Evolutionary conservation across 495 filamentous ascomycete species (phyloP).

Genomic region (Hypoxylon intermedium): DNA sequence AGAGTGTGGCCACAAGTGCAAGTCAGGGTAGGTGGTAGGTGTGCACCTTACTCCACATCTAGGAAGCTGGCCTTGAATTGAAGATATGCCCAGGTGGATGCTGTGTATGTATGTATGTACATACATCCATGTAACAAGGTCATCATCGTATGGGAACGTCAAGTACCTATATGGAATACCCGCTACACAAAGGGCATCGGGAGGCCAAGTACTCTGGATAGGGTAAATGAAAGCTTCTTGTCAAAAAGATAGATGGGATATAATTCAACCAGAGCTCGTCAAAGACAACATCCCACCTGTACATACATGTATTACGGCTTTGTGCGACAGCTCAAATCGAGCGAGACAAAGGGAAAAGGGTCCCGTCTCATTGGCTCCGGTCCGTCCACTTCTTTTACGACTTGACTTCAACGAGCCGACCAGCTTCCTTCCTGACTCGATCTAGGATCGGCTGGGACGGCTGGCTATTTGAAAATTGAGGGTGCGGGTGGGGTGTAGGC

Average conservation of each 20-base stretch:
- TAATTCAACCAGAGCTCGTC: slow-evolving; percentile 4
- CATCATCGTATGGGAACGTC: slow-evolving; percentile 14
- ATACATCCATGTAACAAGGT: neutral
- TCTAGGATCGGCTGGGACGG: slow-evolving; percentile 37
- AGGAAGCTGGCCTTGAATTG: neutral
- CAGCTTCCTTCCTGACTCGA: slow-evolving; percentile 47
- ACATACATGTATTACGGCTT: slow-evolving; percentile 6
- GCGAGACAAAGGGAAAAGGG: slow-evolving; percentile 31
- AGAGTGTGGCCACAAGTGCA: neutral
- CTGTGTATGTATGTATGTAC: neutral
- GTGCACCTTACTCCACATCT: slow-evolving; percentile 10
- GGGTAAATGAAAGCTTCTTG: too few relatives aligned
- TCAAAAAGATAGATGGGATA: too few relatives aligned
- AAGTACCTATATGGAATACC: neutral
- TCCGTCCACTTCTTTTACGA: slow-evolving; percentile 25
- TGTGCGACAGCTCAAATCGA: slow-evolving; percentile 28
- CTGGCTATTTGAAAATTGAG: slow-evolving; percentile 30
- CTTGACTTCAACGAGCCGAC: slow-evolving; percentile 7
- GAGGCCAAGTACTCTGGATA: slow-evolving; percentile 9
- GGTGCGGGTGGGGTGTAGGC: slow-evolving; percentile 18
- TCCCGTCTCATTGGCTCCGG: slow-evolving; percentile 31
- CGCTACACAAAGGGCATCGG: too few relatives aligned
- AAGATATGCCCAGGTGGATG: neutral
- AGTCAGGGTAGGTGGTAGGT: slow-evolving; percentile 4
- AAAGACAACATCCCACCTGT: slow-evolving; percentile 8